phyloP scores from a whole-genome alignment of 2,329 filamentous ascomycete genomes.

The Pestalotiopsis sp. region DNA sequence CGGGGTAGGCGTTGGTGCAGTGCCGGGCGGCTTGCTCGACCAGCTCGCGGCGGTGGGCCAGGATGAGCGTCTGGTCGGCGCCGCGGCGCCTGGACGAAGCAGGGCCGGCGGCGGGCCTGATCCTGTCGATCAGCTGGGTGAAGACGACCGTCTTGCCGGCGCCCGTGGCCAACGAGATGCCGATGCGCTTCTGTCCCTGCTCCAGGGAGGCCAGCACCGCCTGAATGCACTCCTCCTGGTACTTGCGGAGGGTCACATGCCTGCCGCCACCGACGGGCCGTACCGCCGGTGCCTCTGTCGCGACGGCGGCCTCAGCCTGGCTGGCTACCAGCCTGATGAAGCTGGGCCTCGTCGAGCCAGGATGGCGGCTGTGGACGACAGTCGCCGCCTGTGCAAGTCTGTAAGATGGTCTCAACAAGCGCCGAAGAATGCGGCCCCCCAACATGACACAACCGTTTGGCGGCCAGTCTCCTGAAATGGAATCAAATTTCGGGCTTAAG shows the following conservation, averaged over 20 bases:
- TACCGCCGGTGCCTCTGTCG: not conserved
- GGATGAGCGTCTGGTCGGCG: conserved; percentile 80
- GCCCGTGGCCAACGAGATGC: conserved; percentile 85
- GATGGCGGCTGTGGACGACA: not conserved
- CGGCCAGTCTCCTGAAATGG: not conserved
- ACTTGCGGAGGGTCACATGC: conserved; percentile 70
- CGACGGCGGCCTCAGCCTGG: not conserved
- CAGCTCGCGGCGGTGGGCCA: conserved; percentile 90
- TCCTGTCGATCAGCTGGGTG: conserved; percentile 85
- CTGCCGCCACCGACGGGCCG: not conserved
- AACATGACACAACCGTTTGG: conserved; percentile 25
- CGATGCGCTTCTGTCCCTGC: conserved; percentile 76
- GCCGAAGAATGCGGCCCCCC: conserved; percentile 24
- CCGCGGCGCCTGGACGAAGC: conserved; percentile 28
- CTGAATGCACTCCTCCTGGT: conserved; percentile 90
- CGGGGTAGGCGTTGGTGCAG: conserved; percentile 78
- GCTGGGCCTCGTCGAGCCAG: not conserved
- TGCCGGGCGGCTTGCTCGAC: conserved; percentile 92
- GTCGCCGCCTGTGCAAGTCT: conserved; percentile 10
- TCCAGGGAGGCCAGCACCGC: conserved; percentile 72
- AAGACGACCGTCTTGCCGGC: conserved; percentile 96
- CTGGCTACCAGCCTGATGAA: not conserved
- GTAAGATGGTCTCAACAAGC: conserved; percentile 14
- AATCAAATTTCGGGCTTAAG: not conserved
- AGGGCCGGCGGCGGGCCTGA: conserved; percentile 53